phyloP scores from a whole-genome alignment of 192 early-diverging fungal genomes.

The Backusella luteola region DNA sequence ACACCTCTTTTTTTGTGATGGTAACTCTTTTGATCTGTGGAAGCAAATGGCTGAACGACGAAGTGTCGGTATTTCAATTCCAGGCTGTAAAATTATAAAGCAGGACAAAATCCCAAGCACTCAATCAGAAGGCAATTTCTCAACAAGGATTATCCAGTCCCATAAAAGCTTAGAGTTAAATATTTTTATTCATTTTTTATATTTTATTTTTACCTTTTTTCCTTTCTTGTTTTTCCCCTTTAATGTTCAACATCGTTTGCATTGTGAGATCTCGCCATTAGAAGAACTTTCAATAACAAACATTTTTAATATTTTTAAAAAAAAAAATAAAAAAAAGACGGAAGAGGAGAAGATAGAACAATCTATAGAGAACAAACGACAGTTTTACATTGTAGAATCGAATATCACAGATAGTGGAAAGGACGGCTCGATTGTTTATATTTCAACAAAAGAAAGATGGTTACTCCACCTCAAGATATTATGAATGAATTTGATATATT shows the following conservation, averaged over 20 bases:
- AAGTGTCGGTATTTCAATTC: not conserved
- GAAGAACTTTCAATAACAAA: not conserved
- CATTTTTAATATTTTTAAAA: not conserved
- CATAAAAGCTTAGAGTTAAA: not conserved
- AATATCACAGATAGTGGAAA: not conserved
- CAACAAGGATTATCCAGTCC: conserved; percentile 1
- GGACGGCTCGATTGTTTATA: not conserved
- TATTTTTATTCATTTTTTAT: not conserved
- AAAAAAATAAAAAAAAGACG: not conserved
- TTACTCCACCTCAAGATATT: not conserved
- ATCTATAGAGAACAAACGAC: not conserved
- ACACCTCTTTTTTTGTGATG: not conserved
- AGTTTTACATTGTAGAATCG: not conserved
- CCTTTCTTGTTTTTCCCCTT: not conserved
- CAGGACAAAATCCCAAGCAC: not conserved
- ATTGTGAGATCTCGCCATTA: not conserved
- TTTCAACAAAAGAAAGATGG: not conserved
- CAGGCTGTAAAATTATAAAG: not conserved
- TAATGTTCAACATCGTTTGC: not conserved
- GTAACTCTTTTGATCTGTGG: not conserved
- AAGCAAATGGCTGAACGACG: not conserved
- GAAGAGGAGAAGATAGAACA: not conserved
- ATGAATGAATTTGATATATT: not conserved
- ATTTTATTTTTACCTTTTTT: not conserved
- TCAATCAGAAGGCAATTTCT: not conserved